Base-by-base conservation (phyloP, 2,329 filamentous ascomycete species). In the Sporothrix globosa region DNA sequence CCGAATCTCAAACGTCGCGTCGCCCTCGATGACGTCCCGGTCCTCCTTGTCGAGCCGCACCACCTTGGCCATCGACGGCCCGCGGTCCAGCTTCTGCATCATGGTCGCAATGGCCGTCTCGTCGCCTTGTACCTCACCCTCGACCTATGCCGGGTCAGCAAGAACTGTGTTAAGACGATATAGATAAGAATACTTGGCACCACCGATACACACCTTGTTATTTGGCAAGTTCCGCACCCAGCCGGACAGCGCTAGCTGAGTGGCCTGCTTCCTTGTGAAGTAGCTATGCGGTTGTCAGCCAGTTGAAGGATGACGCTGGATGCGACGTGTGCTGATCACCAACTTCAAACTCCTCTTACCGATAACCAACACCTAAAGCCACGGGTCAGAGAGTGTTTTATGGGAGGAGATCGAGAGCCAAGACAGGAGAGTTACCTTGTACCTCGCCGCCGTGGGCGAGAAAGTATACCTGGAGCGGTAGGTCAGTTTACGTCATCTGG, bases 121-220 rank as follows among this genome's bases (percentile, higher is more conserved):
- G 1, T 86, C 83, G 41, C 93, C 94, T 78, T 98, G 95, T 5
- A 90, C 93, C 81, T 97, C 94, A 34, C 95, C 95, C 77, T 92
- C 88, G 61, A 98, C 94, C 92, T 97, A 50, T 61, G 76, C 74
- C 67, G 71, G 19, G 69, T 68, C 39, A 61, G 24, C 27, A 21
- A 10, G 2, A 17, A 14, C 9, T 17, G 34, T 34, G 34, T 1
- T 1, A 34, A 34, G 34, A 34, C 34, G 34, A 34, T 21, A 24
- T 11, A 39, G 19, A 4, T 1, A 46, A 3, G n/a, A 34, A 34
- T 34, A 3, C 7, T 7, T 4, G 17, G 11, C 39, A 19, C 2
- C 46, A 5, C 24, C 61, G 30, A 21, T 14, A n/a, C 39, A 9
- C 39, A 85, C 87, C 80, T 87, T 88, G 73, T 85, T 83, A 71